Base-by-base conservation (phyloP, 208 protist genomes). In the Lotmaria passim region DNA sequence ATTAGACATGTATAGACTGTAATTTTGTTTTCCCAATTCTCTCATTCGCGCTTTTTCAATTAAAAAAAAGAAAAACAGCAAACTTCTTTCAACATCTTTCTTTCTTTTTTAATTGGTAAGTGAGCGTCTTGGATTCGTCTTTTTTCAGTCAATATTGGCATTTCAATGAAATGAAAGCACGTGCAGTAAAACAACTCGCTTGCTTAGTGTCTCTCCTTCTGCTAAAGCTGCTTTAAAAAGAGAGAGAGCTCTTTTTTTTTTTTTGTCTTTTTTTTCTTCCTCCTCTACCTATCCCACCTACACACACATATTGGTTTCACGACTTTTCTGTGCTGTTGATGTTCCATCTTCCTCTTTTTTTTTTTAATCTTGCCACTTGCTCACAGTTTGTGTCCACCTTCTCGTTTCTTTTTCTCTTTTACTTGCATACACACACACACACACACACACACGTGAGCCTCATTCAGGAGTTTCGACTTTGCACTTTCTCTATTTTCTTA, bases 291-390 rank as follows among this genome's bases (percentile, higher is more conserved):
- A n/a, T n/a, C n/a, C n/a, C 24, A 46, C 51, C 30, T 12, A 34
- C 46, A 21, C 10, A 31, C 31, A 14, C 50, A 23, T 24, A 39
- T 38, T 19, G 11, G n/a, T 26, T 39, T 6, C 31, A 50, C 11
- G 58, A 21, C 34, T 50, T 58, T 55, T 64, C 23, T 67, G 30
- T 55, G 15, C 19, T 52, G 50, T 46, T 61, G n/a, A 44, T 69
- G 63, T 44, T 60, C 12, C 36, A 41, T 46, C 41, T 46, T 46
- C 5, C n/a, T 46, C 10, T 4, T 46, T 3, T 46, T 46, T 3
- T 46, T 46, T 46, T 5, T 46, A 21, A 3, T 46, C 41, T 15
- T 46, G 4, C 41, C n/a, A n/a, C n/a, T n/a, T n/a, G n/a, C n/a
- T n/a, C n/a, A n/a, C n/a, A n/a, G n/a, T n/a, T n/a, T n/a, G n/a